Conservation (phyloP, 2,329 filamentous ascomycete species). For the Hymenotorrendiella dingleyae region DNA sequence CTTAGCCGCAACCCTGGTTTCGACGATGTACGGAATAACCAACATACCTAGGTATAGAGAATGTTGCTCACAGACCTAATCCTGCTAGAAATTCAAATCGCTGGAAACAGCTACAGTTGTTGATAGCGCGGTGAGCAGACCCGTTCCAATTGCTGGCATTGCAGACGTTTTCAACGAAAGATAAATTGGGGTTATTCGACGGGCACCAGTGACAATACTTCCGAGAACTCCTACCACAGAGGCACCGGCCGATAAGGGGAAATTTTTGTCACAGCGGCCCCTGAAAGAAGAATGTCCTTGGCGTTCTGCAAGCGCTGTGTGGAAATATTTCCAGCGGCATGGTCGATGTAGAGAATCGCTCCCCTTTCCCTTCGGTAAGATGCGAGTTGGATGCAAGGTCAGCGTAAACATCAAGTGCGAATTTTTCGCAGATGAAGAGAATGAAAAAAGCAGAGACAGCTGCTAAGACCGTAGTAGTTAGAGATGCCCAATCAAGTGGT, state of each 20-base stretch:
- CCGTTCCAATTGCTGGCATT: not conserved
- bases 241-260: not conserved
- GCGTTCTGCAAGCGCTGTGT: not conserved
- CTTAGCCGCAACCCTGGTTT: not conserved
- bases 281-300: not conserved
- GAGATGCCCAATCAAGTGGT: no score
- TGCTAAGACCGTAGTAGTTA: no score
- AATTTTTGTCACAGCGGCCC: not conserved
- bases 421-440: no score
- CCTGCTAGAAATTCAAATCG: not conserved
- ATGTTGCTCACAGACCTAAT: slow-evolving; percentile 1
- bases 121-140: not conserved
- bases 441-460: no score
- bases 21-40: not conserved
- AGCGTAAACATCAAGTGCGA: no score
- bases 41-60: not conserved
- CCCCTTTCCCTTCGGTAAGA: no score
- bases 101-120: not conserved
- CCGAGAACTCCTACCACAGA: not conserved
- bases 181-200: slow-evolving; percentile 1
- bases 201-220: not conserved
- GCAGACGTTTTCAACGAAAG: not conserved
- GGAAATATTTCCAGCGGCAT: no score
- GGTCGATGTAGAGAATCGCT: no score
- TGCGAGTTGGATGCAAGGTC: no score